Evolutionary conservation across 148 eudicot genomes (phyloP), one percentile per base, ranked within the genome.

Genomic region (Rhododendron griersonianum): DNA sequence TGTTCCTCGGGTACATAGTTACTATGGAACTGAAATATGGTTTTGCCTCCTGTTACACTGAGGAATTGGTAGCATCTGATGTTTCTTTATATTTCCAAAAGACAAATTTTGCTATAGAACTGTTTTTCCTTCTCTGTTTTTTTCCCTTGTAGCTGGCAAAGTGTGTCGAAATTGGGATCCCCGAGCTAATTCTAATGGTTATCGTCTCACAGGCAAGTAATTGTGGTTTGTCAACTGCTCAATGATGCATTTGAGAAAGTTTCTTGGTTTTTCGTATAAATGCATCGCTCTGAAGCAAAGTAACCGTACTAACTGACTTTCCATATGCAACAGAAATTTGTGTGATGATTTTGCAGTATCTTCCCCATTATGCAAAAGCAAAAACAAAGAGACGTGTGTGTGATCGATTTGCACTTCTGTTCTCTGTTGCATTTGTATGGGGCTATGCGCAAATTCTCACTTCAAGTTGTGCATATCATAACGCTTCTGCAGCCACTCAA

Each of bases 101-200:
- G 18, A 48, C 5, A 79, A 47, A 45, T 11, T n/a, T 79, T 28
- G 33, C 9, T 50, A 13, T 25, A 23, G 1, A 78, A 9, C 19
- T 30, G 11, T 11, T 48, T 80, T 51, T 47, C 39, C 25, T 65
- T 85, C 23, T 39, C 7, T 74, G n/a, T 51, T 35, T 5, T 28
- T 53, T 21, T 19, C 59, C 18, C 44, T 78, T 92, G 88, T 88
- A 96, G 94, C 79, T 94, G 63, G 94, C 92, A 37, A 88, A 87
- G 81, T 96, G 98, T 88, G 87, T 87, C 28, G 95, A 89, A 89
- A 80, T 96, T 37, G 96, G 98, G 77, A 86, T 95, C 57, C 96
- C 95, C 10, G 90, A 93, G 50, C 85, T 96, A 47, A 59, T 92
- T 77, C 15, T 94, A 69, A 88, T 95, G 87, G 44, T 92, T n/a